These are phyloP conservation scores for Phytophthora fragariaefolia DNA, from an alignment of 352 stramenopile species.

Conservation along the genomic window DNA sequence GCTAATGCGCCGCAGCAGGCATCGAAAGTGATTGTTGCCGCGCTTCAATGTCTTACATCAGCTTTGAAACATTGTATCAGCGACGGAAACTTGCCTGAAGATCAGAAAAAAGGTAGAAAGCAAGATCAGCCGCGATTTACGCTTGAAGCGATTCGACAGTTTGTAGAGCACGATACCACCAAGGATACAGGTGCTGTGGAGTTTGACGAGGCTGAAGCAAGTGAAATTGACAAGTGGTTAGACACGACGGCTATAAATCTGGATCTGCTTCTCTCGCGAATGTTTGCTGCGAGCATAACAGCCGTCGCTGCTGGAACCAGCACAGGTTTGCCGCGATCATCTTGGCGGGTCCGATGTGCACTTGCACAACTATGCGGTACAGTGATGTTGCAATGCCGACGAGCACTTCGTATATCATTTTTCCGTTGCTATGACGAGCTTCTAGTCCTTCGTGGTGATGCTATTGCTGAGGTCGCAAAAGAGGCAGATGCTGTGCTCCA, in stretches of 20 bases:
- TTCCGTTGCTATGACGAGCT: conserved; percentile 85
- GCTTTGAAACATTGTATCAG: conserved; percentile 47
- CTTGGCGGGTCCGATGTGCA: conserved; percentile 69
- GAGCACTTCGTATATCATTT: conserved; percentile 59
- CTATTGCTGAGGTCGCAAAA: conserved; percentile 42
- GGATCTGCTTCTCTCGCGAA: conserved; percentile 62
- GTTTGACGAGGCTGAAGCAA: neutral
- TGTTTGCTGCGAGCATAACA: conserved; percentile 54
- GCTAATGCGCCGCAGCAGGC: conserved; percentile 70
- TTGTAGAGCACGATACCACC: conserved; percentile 13
- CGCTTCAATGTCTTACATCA: conserved; percentile 57
- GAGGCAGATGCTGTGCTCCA: conserved; percentile 37
- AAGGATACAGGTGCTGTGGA: conserved; percentile 3
- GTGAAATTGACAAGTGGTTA: conserved; percentile 57
- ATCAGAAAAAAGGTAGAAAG: conserved; percentile 6
- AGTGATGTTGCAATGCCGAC: conserved; percentile 61
- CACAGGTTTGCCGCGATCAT: conserved; percentile 44
- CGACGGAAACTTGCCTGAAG: conserved; percentile 22
- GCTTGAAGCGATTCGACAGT: conserved; percentile 41
- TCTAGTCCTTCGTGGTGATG: conserved; percentile 67
- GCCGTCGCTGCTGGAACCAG: conserved; percentile 30
- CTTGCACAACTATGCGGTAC: conserved; percentile 66
- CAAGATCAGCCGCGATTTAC: conserved; percentile 32
- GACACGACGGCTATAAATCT: conserved; percentile 62
- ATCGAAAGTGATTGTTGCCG: conserved; percentile 68